phyloP scores from a whole-genome alignment of 225 moss, liverwort and hornwort genomes.

The Climacium dendroides region DNA sequence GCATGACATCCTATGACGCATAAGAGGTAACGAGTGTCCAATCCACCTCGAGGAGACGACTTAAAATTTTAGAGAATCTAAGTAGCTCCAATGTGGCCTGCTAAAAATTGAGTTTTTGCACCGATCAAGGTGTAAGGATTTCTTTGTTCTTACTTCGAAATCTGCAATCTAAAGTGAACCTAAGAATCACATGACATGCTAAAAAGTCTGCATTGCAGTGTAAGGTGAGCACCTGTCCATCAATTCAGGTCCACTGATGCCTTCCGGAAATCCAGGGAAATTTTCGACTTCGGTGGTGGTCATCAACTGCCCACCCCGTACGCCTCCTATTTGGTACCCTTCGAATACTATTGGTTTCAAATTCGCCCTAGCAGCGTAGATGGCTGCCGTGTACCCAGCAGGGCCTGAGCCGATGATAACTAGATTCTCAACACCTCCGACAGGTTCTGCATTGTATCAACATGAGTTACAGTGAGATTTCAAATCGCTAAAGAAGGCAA shows the following conservation, averaged over 20 bases:
- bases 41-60: background rate
- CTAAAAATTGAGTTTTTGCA: background rate
- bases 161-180: background rate
- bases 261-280: slow-evolving; percentile 92
- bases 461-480: background rate
- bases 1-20: background rate
- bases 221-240: slow-evolving; percentile 69
- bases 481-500: background rate
- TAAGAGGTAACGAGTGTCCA: background rate
- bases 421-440: slow-evolving; percentile 85
- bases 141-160: background rate
- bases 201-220: background rate
- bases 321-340: slow-evolving; percentile 81
- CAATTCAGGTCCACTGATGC: slow-evolving; percentile 80
- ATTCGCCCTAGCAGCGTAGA: slow-evolving; percentile 87
- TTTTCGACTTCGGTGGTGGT: slow-evolving; percentile 98
- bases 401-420: slow-evolving; percentile 95
- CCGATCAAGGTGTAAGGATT: background rate
- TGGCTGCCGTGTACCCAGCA: slow-evolving; percentile 97
- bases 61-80: background rate
- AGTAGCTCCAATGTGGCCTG: background rate
- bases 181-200: background rate
- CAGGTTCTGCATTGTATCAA: slow-evolving; percentile 42
- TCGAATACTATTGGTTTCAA: slow-evolving; percentile 86
- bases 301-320: slow-evolving; percentile 95